Base-by-base conservation (phyloP, 2,329 filamentous ascomycete genomes). In the Hirsutella thompsonii region DNA sequence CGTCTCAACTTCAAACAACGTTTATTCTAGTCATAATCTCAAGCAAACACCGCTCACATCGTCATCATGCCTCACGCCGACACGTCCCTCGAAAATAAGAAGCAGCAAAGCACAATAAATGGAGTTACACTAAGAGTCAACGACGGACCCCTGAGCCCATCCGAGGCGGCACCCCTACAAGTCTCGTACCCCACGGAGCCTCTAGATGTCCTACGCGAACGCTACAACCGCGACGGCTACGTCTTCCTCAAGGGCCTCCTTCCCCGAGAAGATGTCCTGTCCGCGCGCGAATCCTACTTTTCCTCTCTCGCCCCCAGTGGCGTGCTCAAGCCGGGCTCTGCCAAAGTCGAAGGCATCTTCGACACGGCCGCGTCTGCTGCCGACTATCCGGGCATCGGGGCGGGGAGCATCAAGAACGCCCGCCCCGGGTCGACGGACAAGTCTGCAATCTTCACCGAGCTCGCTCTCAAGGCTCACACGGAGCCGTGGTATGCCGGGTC, bases 221-320 rank as follows among this genome's bases (percentile, higher is more conserved):
- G 47, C 2, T 53, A 51, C 40, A 19, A 26, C 5, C 34, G 19
- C 4, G 65, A 77, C 36, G 72, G 72, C 19, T 76, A 77, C 46
- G 52, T 78, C 21, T 71, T 72, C 41, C 41, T 79, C 2, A 77
- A 76, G 47, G 64, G 66, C 1, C 52, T 78, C 0, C 55, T 78
- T 2, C 73, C 73, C 0, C 66, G 67, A 3, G 54, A 60, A 2
- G 70, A 76, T 40, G 71, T 77, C 1, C 60, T 76, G 8, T 58
- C 61, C 29, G 66, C 68, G 8, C 66, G 74, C 2, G 57, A 66
- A 42, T 55, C 62, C 26, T 79, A 77, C 52, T 79, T 78, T 52
- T 54, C 58, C 3, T 67, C 68, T 35, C 58, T 79, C 5, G 58
- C 66, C 1, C 66, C 74, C 1, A 78, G 67, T 21, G 72, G 72